Conservation (phyloP, 2,329 filamentous ascomycete species). For the Ploettnerulaceae sp. region DNA sequence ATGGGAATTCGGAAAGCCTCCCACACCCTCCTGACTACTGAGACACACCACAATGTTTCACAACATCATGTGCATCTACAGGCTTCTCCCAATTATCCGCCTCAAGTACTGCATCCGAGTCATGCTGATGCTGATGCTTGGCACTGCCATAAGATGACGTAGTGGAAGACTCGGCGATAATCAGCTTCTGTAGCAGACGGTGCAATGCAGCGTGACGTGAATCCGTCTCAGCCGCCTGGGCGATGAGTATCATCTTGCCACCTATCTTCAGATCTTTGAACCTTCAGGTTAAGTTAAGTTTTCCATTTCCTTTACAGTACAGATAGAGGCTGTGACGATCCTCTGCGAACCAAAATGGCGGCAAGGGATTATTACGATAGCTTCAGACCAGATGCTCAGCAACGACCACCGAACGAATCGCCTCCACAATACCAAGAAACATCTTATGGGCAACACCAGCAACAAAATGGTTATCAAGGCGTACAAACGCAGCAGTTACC, state of each 20-base stretch:
- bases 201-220: slow-evolving; percentile 8
- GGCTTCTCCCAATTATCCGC: not conserved
- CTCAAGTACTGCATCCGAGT: not conserved
- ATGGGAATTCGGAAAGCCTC: not conserved
- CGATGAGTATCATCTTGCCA: slow-evolving; percentile 3
- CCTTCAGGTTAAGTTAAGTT: not conserved
- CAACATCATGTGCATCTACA: not conserved
- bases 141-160: slow-evolving; percentile 1
- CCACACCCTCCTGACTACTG: not conserved
- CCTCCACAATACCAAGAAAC: slow-evolving; percentile 11
- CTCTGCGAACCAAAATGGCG: slow-evolving; percentile 15
- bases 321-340: not conserved
- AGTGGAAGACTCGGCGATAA: not conserved
- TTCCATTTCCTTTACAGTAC: not conserved
- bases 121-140: slow-evolving; percentile 1
- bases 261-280: slow-evolving; percentile 1
- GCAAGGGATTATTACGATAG: slow-evolving; percentile 23
- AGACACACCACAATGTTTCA: not conserved
- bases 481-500: slow-evolving; percentile 7
- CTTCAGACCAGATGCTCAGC: slow-evolving; percentile 8
- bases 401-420: slow-evolving; percentile 2
- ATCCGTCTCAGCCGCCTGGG: not conserved
- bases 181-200: not conserved
- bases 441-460: not conserved
- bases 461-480: slow-evolving; percentile 1